These are phyloP conservation scores for Mimosa pudica DNA, from an alignment of 306 rosid genomes.

Conservation along the genomic window DNA sequence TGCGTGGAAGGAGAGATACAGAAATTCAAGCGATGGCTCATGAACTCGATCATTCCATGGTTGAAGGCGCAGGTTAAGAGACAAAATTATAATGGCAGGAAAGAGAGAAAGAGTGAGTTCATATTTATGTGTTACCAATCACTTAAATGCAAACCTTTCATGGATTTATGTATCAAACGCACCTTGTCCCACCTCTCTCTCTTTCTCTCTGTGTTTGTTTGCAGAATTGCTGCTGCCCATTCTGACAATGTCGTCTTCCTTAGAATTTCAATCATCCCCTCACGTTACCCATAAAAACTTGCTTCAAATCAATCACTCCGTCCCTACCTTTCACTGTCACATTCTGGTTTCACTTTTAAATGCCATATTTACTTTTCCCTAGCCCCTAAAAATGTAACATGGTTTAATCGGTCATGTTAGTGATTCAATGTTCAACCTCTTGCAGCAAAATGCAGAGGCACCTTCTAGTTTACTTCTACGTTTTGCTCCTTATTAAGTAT, in stretches of 20 bases:
- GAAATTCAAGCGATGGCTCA: not conserved
- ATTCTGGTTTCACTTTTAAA: not conserved
- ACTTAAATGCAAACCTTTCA: constrained; percentile 30
- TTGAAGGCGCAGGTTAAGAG: constrained; percentile 36
- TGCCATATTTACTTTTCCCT: not conserved
- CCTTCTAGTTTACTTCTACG: too few species aligned
- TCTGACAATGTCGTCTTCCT: constrained; percentile 25
- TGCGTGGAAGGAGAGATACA: not conserved
- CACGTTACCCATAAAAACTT: constrained; percentile 26
- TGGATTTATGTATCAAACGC: not conserved
- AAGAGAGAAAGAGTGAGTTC: not conserved
- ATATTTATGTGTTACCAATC: constrained; percentile 22
- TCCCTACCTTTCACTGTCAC: not conserved
- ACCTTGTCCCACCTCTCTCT: constrained; percentile 40
- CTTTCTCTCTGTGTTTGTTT: not conserved
- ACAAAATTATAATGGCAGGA: not conserved
- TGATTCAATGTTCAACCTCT: too few species aligned
- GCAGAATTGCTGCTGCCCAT: constrained; percentile 22
- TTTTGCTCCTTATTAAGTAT: too few species aligned
- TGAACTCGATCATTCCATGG: not conserved
- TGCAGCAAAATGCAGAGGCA: too few species aligned
- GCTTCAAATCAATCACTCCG: not conserved
- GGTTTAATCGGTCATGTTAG: too few species aligned
- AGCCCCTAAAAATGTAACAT: too few species aligned
- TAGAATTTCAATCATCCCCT: constrained; percentile 27